phyloP scores from a whole-genome alignment of 352 stramenopile genomes.

The Chrysophaeum taylorii region DNA sequence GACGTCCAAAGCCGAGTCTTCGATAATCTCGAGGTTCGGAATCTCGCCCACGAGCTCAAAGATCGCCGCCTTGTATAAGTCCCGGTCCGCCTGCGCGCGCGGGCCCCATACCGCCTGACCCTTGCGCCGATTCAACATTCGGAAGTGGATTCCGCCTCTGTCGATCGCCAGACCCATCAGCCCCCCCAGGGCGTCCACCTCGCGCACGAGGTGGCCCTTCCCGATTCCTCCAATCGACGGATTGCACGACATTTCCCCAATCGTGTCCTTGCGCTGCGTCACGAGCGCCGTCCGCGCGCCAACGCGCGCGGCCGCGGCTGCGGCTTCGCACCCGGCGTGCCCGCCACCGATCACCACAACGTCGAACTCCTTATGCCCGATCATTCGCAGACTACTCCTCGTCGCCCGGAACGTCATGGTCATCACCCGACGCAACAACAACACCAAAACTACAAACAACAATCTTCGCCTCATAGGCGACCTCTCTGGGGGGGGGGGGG shows the following conservation, averaged over 20 bases:
- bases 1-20: constrained; percentile 88
- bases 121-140: constrained; percentile 88
- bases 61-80: constrained; percentile 85
- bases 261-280: constrained; percentile 83
- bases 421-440: no score
- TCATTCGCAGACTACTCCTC: no score
- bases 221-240: constrained; percentile 93
- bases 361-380: no score
- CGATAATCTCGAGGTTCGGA: constrained; percentile 76
- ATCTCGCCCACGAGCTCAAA: constrained; percentile 85
- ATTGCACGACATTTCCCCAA: constrained; percentile 97
- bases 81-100: constrained; percentile 88
- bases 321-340: constrained; percentile 78
- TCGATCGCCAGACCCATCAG: constrained; percentile 91
- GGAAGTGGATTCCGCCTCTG: constrained; percentile 87
- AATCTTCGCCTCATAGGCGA: no score
- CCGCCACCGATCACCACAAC: constrained; percentile 78
- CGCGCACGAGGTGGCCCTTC: constrained; percentile 93
- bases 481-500: no score
- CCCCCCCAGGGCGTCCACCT: constrained; percentile 94
- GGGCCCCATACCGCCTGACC: constrained; percentile 54
- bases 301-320: constrained; percentile 63
- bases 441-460: no score
- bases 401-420: no score
- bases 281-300: constrained; percentile 85